A percentile compares a stretch with the other conserved stretches of the same genome.
These are phyloP conservation scores for Wakefieldia striispora DNA, from an alignment of 768 basidiomycete genomes.

Conservation along the genomic window DNA sequence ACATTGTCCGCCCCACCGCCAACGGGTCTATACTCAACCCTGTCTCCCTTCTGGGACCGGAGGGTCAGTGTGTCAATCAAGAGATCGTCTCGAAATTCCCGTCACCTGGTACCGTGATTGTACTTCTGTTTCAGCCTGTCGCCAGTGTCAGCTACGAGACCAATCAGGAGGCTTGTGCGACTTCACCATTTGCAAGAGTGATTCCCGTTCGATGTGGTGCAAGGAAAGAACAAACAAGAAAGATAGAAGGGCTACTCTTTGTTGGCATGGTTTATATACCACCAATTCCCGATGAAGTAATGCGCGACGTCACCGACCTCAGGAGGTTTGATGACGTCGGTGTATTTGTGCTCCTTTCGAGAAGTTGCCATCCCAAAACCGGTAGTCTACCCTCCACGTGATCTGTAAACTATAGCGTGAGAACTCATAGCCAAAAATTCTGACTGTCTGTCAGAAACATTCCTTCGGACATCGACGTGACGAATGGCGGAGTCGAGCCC, in stretches of 20 bases:
- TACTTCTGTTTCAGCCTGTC: conserved; percentile 20
- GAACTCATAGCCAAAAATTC: background rate
- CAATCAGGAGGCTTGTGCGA: background rate
- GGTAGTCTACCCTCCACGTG: conserved; percentile 7
- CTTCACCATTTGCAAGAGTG: conserved; percentile 11
- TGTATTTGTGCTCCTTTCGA: too few relatives aligned
- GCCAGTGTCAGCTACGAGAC: conserved; percentile 1
- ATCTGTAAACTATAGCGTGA: background rate
- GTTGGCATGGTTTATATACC: too few relatives aligned
- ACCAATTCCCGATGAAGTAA: too few relatives aligned
- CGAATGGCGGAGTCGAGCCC: conserved; percentile 28
- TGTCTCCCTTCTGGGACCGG: conserved; percentile 35
- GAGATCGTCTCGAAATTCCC: too few relatives aligned
- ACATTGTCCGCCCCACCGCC: conserved; percentile 41
- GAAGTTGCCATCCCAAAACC: too few relatives aligned
- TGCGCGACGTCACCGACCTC: too few relatives aligned
- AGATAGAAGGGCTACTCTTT: too few relatives aligned
- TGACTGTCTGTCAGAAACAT: background rate
- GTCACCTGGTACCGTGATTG: conserved; percentile 28
- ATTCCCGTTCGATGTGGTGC: background rate
- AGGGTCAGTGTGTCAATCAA: background rate
- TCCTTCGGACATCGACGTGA: background rate
- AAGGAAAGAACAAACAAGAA: too few relatives aligned
- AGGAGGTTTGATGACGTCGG: too few relatives aligned
- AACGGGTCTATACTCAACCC: conserved; percentile 44